A percentile compares a stretch with the other conserved stretches of the same genome.
Conservation (phyloP, 495 filamentous ascomycete species). For the Hypomontagnella monticulosa region DNA sequence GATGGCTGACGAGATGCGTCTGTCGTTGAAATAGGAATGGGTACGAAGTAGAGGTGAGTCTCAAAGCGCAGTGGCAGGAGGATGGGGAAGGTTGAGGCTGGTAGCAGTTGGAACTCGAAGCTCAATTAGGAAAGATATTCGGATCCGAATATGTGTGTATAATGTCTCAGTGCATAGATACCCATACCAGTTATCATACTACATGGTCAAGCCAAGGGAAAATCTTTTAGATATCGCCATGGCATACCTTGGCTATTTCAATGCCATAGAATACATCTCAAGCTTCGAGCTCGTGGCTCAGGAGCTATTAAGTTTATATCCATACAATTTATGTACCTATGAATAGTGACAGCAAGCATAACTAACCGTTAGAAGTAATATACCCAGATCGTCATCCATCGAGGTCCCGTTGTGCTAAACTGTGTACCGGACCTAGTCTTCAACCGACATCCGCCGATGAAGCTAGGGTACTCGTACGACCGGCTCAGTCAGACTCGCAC, state of each 20-base stretch:
- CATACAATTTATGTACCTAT: neutral
- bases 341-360: neutral
- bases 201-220: conserved; percentile 17
- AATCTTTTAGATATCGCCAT: conserved; percentile 21
- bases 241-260: neutral
- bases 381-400: too few relatives aligned
- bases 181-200: conserved; percentile 12
- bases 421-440: neutral
- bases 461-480: conserved; percentile 19
- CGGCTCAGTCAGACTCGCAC: conserved; percentile 15
- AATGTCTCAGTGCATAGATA: conserved; percentile 8
- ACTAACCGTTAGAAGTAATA: neutral
- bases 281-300: conserved; percentile 1
- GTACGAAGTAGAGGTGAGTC: conserved; percentile 26
- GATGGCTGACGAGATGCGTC: conserved; percentile 15
- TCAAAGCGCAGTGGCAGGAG: conserved; percentile 14
- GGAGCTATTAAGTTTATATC: neutral
- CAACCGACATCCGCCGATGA: conserved; percentile 20
- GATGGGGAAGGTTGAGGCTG: conserved; percentile 39
- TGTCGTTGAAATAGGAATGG: conserved; percentile 33
- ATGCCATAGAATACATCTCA: neutral
- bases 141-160: conserved; percentile 30
- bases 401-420: neutral
- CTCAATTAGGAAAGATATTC: conserved; percentile 34
- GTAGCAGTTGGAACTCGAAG: conserved; percentile 33